Conservation (phyloP, 495 filamentous ascomycete genomes). For the Friedmanniomyces simplex region DNA sequence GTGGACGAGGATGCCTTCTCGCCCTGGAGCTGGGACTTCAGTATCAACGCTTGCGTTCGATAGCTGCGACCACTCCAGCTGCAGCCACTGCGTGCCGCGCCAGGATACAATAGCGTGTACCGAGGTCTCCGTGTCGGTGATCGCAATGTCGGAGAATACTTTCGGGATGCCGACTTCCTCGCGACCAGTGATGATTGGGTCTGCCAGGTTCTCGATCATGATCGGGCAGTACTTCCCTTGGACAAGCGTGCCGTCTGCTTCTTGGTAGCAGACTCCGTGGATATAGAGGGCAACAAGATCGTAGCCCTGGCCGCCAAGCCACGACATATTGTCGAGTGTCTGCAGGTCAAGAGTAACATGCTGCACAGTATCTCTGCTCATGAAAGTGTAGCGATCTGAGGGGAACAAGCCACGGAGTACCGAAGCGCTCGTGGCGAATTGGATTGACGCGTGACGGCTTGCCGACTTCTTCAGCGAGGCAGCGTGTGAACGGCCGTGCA, state of each 20-base stretch:
- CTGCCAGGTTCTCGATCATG: constrained; percentile 43
- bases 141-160: constrained; percentile 39
- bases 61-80: not conserved
- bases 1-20: constrained; percentile 37
- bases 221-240: constrained; percentile 43
- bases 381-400: constrained; percentile 39
- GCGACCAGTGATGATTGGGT: constrained; percentile 42
- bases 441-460: constrained; percentile 32
- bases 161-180: constrained; percentile 52
- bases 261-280: constrained; percentile 45
- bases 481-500: not conserved
- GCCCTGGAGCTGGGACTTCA: not conserved
- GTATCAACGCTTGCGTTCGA: not conserved
- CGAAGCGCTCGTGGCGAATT: constrained; percentile 41
- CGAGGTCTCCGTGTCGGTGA: constrained; percentile 29
- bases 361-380: not conserved
- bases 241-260: constrained; percentile 37
- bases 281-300: constrained; percentile 45
- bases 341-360: not conserved
- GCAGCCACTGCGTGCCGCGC: not conserved
- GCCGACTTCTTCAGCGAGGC: not conserved
- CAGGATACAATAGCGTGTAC: not conserved
- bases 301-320: constrained; percentile 46
- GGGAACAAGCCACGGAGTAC: constrained; percentile 44
- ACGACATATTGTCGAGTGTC: constrained; percentile 40